Base-by-base conservation (phyloP, 1,139 yeast species). In the Spathaspora sp. region DNA sequence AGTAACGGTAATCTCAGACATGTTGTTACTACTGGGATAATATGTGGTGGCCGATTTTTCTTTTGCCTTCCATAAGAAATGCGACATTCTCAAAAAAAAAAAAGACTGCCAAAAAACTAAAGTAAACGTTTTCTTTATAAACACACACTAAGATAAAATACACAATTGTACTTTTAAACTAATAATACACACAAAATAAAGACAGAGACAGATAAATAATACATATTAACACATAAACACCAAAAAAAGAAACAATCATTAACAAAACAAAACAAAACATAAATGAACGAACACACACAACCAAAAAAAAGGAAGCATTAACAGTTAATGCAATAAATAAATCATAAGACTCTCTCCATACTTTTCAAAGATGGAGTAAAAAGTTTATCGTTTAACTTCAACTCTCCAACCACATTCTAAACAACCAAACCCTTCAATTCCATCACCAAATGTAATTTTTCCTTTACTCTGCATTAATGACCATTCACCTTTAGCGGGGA, bases 401-500 rank as follows among this genome's bases (percentile, higher is more conserved):
- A 75, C 80, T 53, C 68, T 61, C 63, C 67, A 64, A 4, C 75
- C 89, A 68, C 96, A 88, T 53, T 82, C 85, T 53, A 87, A 70
- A 64, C 96, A 88, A 51, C 80, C 71, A 59, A 72, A 82, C 27
- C 80, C 76, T 43, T 65, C 69, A 61, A 63, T 57, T 45, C 70
- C 72, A 58, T 80, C 75, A 25, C 74, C 79, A 47, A 74, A 72
- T 29, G 54, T 50, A 27, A 57, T 55, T 47, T 73, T 74, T 1
- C 89, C 89, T 56, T 83, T 76, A 55, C 81, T 79, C 62, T 86
- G 87, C 96, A 91, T 90, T 31, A 89, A 73, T 15, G 89, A 80
- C 89, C 97, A 87, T 68, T 93, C 98, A 51, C 97, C 95, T 68
- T 91, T 90, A 24, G 97, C 96, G 6, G 99, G 99, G 50, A 93